Base-by-base conservation (phyloP, 139 green algal species). In the Chlamydomonas sp. region DNA sequence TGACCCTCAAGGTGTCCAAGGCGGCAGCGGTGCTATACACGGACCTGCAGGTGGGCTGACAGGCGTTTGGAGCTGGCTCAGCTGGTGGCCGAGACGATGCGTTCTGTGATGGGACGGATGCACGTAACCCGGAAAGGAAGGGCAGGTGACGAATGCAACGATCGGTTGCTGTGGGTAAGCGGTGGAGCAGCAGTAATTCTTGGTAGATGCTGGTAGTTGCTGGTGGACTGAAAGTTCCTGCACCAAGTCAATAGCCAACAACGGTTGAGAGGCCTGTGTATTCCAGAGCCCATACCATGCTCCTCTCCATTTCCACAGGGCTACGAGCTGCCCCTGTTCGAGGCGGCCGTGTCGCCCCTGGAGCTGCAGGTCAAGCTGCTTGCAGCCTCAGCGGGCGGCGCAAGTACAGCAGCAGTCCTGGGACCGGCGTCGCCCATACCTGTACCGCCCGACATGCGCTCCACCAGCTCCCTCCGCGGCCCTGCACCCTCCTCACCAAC, bases 11-110 rank as follows among this genome's bases (percentile, higher is more conserved):
- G 5, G 75, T 83, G 0, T 63, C 60, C 63, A 88, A 83, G 63
- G 84, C 84, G 57, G 84, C 84, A 63, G 84, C 63, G 7, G 75
- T 88, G 75, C 8, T 88, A 0, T 88, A 87, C 83, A 87, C 83
- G n/a, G 83, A 87, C 14, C 10, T 78, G 74, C 74, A 77, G 71
- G 71, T 58, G 20, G 14, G 31, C 31, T 49, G 31, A 49, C 31
- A 49, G 31, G 31, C 31, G 31, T 49, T 49, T 49, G 31, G 31
- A 49, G 31, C 31, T 49, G 31, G 31, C 31, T 49, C 31, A 49
- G 31, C 31, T 49, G 31, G 31, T 49, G 31, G 31, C 31, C 31
- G 31, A 49, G 31, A 49, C 31, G 31, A 49, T 49, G 31, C 31
- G 31, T 49, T 49, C 31, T 49, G 31, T 49, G 31, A 49, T 49